Evolutionary conservation across 225 moss, liverwort and hornwort genomes (phyloP).

Genomic region (Straminergon stramineum): DNA sequence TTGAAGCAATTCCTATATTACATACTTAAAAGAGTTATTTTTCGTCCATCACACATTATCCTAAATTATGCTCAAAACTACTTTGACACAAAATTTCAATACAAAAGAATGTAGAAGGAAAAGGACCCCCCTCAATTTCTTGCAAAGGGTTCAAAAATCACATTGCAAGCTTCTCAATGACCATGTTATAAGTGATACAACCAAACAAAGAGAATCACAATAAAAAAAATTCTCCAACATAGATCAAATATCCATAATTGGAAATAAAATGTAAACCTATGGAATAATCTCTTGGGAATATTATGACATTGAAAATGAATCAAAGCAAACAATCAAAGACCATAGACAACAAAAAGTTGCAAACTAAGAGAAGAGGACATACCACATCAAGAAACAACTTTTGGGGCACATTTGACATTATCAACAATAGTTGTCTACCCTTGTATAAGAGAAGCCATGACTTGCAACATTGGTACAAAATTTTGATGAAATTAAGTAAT

Average conservation of each 20-base stretch:
- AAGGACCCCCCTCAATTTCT: not conserved
- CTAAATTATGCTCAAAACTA: not conserved
- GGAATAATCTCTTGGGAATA: not conserved
- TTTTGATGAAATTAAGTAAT: not conserved
- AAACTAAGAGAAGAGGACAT: not conserved
- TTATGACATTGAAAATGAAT: not conserved
- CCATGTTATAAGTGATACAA: not conserved
- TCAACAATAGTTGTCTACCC: not conserved
- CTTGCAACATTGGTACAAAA: not conserved
- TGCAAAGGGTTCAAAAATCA: not conserved
- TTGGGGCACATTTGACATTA: constrained; percentile 4
- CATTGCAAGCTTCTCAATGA: too few relatives aligned
- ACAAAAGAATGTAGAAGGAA: not conserved
- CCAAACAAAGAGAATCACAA: not conserved
- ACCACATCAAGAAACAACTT: not conserved
- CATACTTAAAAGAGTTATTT: not conserved
- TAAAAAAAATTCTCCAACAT: not conserved
- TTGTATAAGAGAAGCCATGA: not conserved
- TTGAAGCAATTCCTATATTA: not conserved
- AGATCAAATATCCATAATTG: not conserved
- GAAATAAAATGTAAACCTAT: not conserved
- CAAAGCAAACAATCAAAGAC: not conserved
- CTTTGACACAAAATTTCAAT: not conserved
- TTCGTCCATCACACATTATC: not conserved
- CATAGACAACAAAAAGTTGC: not conserved